Conservation (phyloP, 768 basidiomycete genomes). For the Leccinum pellstonianum region DNA sequence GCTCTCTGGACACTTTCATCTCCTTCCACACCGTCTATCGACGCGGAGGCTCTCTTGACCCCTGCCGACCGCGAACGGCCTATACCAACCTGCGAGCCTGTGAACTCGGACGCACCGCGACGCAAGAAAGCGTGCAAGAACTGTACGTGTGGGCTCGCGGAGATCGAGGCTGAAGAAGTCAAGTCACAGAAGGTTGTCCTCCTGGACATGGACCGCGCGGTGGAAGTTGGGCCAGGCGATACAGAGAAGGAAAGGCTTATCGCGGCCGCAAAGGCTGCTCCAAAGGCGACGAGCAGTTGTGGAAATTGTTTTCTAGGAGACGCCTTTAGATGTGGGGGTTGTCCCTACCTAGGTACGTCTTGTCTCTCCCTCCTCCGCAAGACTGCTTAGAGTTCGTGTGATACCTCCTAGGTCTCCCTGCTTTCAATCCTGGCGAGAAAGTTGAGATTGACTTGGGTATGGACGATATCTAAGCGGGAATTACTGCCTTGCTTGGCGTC, state of each 20-base stretch:
- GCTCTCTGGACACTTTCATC: slow-evolving; percentile 83
- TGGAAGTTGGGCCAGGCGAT: slow-evolving; percentile 54
- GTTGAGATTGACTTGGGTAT: slow-evolving; percentile 86
- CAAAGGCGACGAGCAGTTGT: slow-evolving; percentile 93
- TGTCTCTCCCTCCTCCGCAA: neutral
- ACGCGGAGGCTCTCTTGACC: slow-evolving; percentile 82
- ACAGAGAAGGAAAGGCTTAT: slow-evolving; percentile 65
- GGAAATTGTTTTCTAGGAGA: slow-evolving; percentile 98
- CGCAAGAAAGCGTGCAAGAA: slow-evolving; percentile 93
- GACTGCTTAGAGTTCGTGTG: slow-evolving; percentile 12
- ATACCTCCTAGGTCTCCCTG: slow-evolving; percentile 77
- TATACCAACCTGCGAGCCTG: slow-evolving; percentile 72
- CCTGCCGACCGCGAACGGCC: slow-evolving; percentile 80
- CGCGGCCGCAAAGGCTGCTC: slow-evolving; percentile 65
- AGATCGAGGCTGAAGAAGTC: slow-evolving; percentile 84
- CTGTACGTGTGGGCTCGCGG: slow-evolving; percentile 95
- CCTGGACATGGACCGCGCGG: slow-evolving; percentile 58
- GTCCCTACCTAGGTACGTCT: slow-evolving; percentile 91
- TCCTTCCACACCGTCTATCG: slow-evolving; percentile 70
- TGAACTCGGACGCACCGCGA: slow-evolving; percentile 47
- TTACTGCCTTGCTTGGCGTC: neutral
- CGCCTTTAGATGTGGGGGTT: slow-evolving; percentile 94
- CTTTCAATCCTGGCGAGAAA: slow-evolving; percentile 98
- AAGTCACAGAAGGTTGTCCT: slow-evolving; percentile 60
- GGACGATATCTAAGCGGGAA: slow-evolving; percentile 71